A percentile compares a stretch with the other conserved stretches of the same genome.
Evolutionary conservation across 2,329 filamentous ascomycete species (phyloP).

Genomic region (Arthrobotrys entomopaga): DNA sequence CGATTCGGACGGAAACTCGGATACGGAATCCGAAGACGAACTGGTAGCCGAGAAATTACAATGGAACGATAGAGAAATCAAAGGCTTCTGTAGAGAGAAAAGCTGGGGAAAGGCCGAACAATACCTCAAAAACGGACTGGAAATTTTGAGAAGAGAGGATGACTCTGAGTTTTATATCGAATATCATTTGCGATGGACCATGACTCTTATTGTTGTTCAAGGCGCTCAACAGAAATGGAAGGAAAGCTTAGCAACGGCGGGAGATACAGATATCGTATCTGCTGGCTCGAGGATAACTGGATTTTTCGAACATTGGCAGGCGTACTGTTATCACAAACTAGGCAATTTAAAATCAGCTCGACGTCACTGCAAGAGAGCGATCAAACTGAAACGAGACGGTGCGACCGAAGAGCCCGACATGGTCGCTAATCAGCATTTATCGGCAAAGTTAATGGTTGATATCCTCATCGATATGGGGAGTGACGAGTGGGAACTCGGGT

Average conservation of each 20-base stretch:
- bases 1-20: too few species aligned
- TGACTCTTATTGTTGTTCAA: not conserved
- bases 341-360: not conserved
- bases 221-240: not conserved
- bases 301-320: not conserved
- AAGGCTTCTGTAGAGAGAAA: not conserved
- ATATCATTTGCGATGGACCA: not conserved
- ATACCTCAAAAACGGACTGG: not conserved
- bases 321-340: not conserved
- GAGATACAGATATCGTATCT: not conserved
- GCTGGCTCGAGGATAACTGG: not conserved
- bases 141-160: not conserved
- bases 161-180: not conserved
- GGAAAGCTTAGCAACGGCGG: not conserved
- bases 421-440: not conserved
- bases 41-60: not conserved
- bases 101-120: not conserved
- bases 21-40: not conserved
- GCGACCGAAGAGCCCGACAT: not conserved
- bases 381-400: not conserved
- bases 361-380: not conserved
- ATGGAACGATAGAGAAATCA: not conserved
- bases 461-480: not conserved
- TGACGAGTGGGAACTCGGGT: slow-evolving; percentile 3
- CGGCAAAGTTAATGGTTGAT: slow-evolving; percentile 4